These are phyloP conservation scores for Fusarium pininemorale DNA, from an alignment of 2,329 filamentous ascomycete genomes.

Conservation along the genomic window DNA sequence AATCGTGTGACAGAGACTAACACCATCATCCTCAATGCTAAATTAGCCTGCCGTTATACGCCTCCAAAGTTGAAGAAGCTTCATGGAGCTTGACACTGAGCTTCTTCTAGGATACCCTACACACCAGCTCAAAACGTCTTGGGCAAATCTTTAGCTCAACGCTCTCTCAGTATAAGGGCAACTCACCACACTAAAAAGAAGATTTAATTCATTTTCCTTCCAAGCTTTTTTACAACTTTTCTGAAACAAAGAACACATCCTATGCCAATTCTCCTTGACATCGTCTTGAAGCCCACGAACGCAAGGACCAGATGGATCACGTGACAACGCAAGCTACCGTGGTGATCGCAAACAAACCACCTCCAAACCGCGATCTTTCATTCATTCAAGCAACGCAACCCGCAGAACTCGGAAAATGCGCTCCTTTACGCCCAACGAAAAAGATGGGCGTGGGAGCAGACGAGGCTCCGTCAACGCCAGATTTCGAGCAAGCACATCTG, in stretches of 20 bases:
- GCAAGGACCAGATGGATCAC: conserved; percentile 12
- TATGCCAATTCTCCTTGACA: too few relatives aligned
- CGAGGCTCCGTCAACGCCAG: conserved; percentile 45
- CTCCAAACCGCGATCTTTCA: conserved; percentile 18
- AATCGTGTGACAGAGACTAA: fast-evolving
- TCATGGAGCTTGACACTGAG: background rate
- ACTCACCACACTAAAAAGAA: fast-evolving
- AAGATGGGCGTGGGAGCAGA: conserved; percentile 44
- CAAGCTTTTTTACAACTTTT: fast-evolving
- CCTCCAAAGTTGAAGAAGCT: background rate
- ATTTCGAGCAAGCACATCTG: conserved; percentile 50
- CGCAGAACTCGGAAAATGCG: conserved; percentile 44
- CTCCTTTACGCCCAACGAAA: conserved; percentile 46
- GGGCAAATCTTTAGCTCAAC: fast-evolving
- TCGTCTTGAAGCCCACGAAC: background rate
- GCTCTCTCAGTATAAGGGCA: fast-evolving
- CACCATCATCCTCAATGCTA: fast-evolving
- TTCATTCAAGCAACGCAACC: background rate
- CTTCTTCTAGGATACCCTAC: background rate
- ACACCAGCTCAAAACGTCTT: background rate
- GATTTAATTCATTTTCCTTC: fast-evolving
- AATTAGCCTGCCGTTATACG: background rate
- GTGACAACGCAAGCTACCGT: conserved; percentile 34
- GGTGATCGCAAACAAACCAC: conserved; percentile 31
- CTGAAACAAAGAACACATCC: background rate